A percentile compares a stretch with the other conserved stretches of the same genome.
phyloP scores from a whole-genome alignment of 176 grass and related monocot species.

The Avena sativa region DNA sequence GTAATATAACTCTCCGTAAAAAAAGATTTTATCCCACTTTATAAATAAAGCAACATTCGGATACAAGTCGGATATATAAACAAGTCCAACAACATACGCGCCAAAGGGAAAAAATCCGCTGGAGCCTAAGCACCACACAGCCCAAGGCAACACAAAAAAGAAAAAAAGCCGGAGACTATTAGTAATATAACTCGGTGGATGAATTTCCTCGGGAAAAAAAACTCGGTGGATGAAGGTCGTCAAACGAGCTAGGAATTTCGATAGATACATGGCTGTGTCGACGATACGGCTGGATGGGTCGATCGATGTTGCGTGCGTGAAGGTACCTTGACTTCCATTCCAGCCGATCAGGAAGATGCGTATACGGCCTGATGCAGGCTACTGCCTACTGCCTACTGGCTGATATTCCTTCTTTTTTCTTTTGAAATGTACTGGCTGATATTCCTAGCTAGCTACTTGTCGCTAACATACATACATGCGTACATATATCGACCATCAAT shows the following conservation, averaged over 20 bases:
- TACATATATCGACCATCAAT: not conserved
- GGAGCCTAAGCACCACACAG: no score
- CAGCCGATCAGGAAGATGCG: not conserved
- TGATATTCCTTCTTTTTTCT: not conserved
- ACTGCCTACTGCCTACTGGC: not conserved
- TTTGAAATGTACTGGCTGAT: not conserved
- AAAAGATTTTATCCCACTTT: no score
- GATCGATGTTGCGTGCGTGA: not conserved
- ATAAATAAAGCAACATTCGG: no score
- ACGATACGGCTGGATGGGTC: not conserved
- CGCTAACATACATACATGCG: not conserved
- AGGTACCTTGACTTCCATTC: not conserved
- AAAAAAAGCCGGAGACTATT: no score
- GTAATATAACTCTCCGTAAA: no score
- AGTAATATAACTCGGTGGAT: no score
- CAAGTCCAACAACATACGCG: no score
- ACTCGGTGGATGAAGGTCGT: no score
- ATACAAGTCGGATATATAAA: no score
- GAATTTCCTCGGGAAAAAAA: no score
- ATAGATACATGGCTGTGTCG: not conserved
- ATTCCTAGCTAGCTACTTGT: conserved; percentile 9
- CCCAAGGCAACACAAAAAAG: no score
- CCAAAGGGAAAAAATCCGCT: no score
- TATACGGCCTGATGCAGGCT: not conserved
- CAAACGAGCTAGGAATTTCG: not conserved